phyloP scores from a whole-genome alignment of 1,284 basidiomycete species.

The Cryptococcus sp. region DNA sequence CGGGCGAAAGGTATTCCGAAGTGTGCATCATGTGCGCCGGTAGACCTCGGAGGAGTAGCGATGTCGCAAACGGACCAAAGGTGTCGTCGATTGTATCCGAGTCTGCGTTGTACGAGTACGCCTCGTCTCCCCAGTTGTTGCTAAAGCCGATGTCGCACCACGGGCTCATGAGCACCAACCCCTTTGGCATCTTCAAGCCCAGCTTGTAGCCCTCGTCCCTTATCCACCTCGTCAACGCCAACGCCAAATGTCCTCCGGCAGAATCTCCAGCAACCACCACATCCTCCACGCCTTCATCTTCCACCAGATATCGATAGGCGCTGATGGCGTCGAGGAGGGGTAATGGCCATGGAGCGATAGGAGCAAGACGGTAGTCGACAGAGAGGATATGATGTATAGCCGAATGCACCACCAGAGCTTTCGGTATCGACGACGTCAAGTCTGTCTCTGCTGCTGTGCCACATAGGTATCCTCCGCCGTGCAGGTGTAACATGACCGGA shows the following conservation, averaged over 20 bases:
- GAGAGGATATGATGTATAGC: conserved; percentile 39
- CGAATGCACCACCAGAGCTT: conserved; percentile 31
- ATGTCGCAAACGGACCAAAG: conserved; percentile 40
- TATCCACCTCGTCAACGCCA: conserved; percentile 47
- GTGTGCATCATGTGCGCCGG: conserved; percentile 26
- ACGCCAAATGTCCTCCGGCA: conserved; percentile 63
- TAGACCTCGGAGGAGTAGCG: conserved; percentile 35
- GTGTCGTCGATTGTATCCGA: conserved; percentile 39
- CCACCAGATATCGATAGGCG: conserved; percentile 58
- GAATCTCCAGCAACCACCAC: conserved; percentile 63
- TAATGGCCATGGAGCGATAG: conserved; percentile 53
- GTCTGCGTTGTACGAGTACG: conserved; percentile 23
- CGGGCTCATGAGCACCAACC: conserved; percentile 56
- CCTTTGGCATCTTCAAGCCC: conserved; percentile 46
- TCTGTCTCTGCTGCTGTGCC: conserved; percentile 40
- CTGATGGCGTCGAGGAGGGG: conserved; percentile 60
- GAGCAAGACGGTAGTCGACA: conserved; percentile 38
- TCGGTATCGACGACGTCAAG: conserved; percentile 32
- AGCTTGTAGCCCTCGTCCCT: conserved; percentile 27
- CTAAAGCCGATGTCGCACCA: conserved; percentile 54
- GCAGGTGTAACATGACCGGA: conserved; percentile 37
- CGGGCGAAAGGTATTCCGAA: conserved; percentile 36
- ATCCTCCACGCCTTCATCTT: conserved; percentile 51
- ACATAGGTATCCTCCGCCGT: conserved; percentile 41
- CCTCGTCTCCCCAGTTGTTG: conserved; percentile 34